phyloP scores from a whole-genome alignment of 108 stramenopile species.

The Aurantiochytrium sp. region DNA sequence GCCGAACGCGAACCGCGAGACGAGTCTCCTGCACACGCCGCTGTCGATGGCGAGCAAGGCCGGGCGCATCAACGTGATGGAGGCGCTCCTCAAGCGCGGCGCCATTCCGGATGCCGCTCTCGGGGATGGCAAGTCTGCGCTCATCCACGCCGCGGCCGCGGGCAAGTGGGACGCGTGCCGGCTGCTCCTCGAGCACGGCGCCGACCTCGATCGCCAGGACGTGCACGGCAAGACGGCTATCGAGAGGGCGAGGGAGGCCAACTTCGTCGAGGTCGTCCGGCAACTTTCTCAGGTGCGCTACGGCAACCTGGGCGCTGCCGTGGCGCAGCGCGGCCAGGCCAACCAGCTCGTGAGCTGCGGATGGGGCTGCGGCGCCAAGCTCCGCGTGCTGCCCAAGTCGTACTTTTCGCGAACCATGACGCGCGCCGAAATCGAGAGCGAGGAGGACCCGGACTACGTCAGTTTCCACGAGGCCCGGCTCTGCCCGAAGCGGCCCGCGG shows the following conservation, averaged over 20 bases:
- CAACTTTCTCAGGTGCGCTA: not conserved
- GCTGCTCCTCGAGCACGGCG: not conserved
- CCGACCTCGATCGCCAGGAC: not conserved
- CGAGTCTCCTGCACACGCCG: not conserved
- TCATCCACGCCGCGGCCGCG: not conserved
- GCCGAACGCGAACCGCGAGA: constrained; percentile 7
- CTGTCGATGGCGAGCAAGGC: constrained; percentile 14
- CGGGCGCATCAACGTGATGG: not conserved
- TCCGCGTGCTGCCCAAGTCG: not conserved
- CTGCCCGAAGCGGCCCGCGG: not conserved
- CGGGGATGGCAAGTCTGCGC: not conserved
- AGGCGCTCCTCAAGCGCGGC: constrained; percentile 12
- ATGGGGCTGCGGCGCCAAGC: constrained; percentile 31
- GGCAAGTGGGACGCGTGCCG: constrained; percentile 25
- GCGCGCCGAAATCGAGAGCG: not conserved
- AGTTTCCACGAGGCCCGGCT: not conserved
- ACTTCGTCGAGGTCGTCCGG: constrained; percentile 1
- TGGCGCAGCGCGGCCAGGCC: not conserved
- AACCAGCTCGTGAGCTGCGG: not conserved
- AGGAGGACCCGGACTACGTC: not conserved
- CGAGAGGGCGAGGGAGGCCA: not conserved
- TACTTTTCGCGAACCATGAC: not conserved
- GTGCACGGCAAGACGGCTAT: not conserved
- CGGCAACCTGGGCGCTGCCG: not conserved
- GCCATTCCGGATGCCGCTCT: not conserved